Conservation (phyloP, 805 yeast species). For the Kodamaea fukazawae region DNA sequence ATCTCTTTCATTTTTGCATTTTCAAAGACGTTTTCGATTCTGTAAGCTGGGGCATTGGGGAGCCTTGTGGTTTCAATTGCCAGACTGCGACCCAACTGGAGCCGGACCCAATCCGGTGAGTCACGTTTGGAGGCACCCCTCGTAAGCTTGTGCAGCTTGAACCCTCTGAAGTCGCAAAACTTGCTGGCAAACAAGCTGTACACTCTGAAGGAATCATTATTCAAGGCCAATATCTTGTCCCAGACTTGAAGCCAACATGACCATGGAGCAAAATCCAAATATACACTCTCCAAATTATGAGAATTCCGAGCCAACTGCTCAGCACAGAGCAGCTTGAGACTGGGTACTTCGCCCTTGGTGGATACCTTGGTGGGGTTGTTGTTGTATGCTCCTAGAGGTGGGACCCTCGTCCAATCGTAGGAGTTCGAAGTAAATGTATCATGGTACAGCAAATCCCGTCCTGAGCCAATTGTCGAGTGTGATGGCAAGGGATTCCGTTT, state of each 20-base stretch:
- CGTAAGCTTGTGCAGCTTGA: slow-evolving; percentile 23
- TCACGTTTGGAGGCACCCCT: not conserved
- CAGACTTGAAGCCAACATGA: slow-evolving; percentile 33
- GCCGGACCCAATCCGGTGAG: slow-evolving; percentile 4
- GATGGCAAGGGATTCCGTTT: slow-evolving; percentile 2
- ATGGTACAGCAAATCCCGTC: slow-evolving; percentile 8
- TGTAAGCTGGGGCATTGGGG: slow-evolving; percentile 21
- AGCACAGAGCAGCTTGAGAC: slow-evolving; percentile 25
- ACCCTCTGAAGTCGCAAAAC: slow-evolving; percentile 17
- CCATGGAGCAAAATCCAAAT: slow-evolving; percentile 26
- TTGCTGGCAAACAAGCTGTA: slow-evolving; percentile 27
- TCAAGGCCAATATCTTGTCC: slow-evolving; percentile 22
- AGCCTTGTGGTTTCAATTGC: slow-evolving; percentile 16
- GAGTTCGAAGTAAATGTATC: slow-evolving; percentile 7
- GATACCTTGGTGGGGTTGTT: slow-evolving; percentile 13
- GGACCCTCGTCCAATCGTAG: slow-evolving; percentile 15
- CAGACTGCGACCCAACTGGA: slow-evolving; percentile 8
- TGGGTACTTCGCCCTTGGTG: slow-evolving; percentile 8
- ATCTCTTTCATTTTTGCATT: slow-evolving; percentile 27
- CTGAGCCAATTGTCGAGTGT: slow-evolving; percentile 3
- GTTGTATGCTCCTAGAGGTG: slow-evolving; percentile 17
- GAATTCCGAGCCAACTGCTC: slow-evolving; percentile 28
- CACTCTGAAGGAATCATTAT: slow-evolving; percentile 29
- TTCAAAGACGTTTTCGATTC: slow-evolving; percentile 35
- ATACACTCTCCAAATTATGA: slow-evolving; percentile 16